Conservation (phyloP, 2,329 filamentous ascomycete species). For the Stachybotrys echinatus region DNA sequence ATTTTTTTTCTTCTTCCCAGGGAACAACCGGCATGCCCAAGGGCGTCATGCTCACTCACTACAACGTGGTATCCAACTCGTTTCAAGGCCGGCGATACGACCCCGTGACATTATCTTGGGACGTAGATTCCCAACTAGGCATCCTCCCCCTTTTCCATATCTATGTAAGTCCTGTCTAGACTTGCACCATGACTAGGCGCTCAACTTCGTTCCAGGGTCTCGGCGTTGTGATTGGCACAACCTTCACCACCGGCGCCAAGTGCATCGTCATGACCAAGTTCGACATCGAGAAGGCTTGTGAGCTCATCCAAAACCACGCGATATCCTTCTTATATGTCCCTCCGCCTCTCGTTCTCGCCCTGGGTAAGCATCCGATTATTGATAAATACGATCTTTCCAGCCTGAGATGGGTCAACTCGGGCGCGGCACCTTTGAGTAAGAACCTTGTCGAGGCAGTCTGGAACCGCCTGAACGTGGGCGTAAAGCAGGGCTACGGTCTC, state of each 20-base stretch:
- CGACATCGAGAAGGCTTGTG: constrained; percentile 74
- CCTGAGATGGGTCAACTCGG: constrained; percentile 79
- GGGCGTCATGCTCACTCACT: constrained; percentile 81
- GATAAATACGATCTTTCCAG: constrained; percentile 75
- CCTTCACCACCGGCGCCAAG: constrained; percentile 56
- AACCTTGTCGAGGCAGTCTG: constrained; percentile 77
- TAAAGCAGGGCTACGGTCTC: constrained; percentile 92
- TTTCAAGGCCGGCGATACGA: constrained; percentile 52
- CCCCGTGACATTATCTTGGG: constrained; percentile 47
- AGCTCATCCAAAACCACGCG: constrained; percentile 66
- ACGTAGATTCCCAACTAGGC: constrained; percentile 68
- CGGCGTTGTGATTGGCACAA: constrained; percentile 21
- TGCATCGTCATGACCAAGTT: constrained; percentile 71
- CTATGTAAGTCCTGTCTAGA: constrained; percentile 52
- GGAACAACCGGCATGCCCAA: constrained; percentile 91
- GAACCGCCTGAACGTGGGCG: constrained; percentile 65
- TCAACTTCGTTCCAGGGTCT: constrained; percentile 19
- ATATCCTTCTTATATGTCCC: constrained; percentile 79
- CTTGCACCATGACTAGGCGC: neutral
- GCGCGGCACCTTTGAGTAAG: constrained; percentile 75
- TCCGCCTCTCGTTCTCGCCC: constrained; percentile 74
- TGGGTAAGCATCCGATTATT: constrained; percentile 75
- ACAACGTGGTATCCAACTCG: constrained; percentile 74
- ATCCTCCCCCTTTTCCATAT: constrained; percentile 90
- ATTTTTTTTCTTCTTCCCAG: no score